Evolutionary conservation across 805 yeast species (phyloP).

Genomic region (Candida xyloterini): DNA sequence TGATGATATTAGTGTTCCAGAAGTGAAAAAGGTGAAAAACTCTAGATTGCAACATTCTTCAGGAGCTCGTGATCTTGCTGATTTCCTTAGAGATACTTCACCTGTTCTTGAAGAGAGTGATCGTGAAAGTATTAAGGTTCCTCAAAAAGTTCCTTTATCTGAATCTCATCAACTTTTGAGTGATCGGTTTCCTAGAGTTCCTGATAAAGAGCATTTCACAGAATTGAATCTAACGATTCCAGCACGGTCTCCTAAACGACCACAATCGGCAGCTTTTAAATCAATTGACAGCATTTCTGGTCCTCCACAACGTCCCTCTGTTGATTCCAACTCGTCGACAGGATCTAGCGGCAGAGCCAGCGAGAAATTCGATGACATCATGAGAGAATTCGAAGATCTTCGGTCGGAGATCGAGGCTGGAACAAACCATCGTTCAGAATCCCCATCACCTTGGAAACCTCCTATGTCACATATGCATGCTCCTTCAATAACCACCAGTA

Average conservation of each 20-base stretch:
- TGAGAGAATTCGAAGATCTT: constrained; percentile 32
- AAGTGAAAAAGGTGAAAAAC: constrained; percentile 19
- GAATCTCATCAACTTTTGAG: neutral
- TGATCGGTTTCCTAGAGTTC: constrained; percentile 18
- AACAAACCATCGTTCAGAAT: constrained; percentile 7
- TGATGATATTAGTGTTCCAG: constrained; percentile 14
- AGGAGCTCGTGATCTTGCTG: constrained; percentile 14
- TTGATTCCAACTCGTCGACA: constrained; percentile 6
- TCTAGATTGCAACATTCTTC: constrained; percentile 15
- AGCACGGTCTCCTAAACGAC: constrained; percentile 33
- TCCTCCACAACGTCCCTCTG: constrained; percentile 1
- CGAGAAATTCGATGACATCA: constrained; percentile 30
- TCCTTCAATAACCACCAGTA: constrained; percentile 16
- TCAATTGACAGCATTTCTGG: constrained; percentile 4
- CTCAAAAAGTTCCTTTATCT: constrained; percentile 22
- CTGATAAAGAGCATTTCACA: constrained; percentile 27
- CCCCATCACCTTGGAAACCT: neutral
- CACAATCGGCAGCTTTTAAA: constrained; percentile 14
- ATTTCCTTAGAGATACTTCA: constrained; percentile 13
- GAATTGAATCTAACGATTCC: constrained; percentile 28
- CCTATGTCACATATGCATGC: constrained; percentile 3
- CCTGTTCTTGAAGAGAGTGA: constrained; percentile 22
- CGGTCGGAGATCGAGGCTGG: constrained; percentile 27
- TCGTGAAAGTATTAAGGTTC: constrained; percentile 21
- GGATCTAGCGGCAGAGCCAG: constrained; percentile 19